Base-by-base conservation (phyloP, 2,329 filamentous ascomycete species). In the Paraphoma chrysanthemicola region DNA sequence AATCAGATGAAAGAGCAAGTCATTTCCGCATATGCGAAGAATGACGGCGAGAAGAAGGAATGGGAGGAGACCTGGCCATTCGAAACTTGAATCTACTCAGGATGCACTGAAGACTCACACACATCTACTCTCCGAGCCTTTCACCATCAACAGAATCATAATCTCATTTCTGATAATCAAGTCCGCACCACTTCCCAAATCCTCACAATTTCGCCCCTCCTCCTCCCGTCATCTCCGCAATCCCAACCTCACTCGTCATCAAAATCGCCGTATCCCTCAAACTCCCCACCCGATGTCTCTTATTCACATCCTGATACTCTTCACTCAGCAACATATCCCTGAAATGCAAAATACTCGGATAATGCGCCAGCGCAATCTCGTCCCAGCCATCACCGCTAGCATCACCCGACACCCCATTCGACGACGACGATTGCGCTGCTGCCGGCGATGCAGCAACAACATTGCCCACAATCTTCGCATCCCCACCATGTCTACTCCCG, bases 301-400 rank as follows among this genome's bases (percentile, higher is more conserved):
- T 75, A 72, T 88, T 88, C 6, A 85, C 84, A 39, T 73, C 79
- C 75, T 87, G 85, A 70, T 87, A 88, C 64, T 87, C 85, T 63
- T 81, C 77, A 43, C 82, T 81, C 1, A 77, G 80, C 43, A 86
- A 67, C 85, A 88, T 88, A 67, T 87, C 85, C 43, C 83, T 83
- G 66, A 89, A 89, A 71, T 89, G 86, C 58, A 72, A 60, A 36
- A 88, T 83, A 48, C 81, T 86, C 3, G 87, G 86, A 72, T 89
- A 89, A 75, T 88, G 86, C 53, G 86, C 87, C 43, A 89, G 77
- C 0, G 86, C 86, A 58, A 89, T 80, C 73, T 89, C 86, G 69
- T 89, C 84, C 86, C 87, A 89, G 31, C 68, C 66, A 14, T 55
- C 62, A 16, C 63, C 66, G 52, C 50, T 46, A 14, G 51, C 58